phyloP scores from a whole-genome alignment of 805 yeast genomes.

The Yarrowia hollandica region DNA sequence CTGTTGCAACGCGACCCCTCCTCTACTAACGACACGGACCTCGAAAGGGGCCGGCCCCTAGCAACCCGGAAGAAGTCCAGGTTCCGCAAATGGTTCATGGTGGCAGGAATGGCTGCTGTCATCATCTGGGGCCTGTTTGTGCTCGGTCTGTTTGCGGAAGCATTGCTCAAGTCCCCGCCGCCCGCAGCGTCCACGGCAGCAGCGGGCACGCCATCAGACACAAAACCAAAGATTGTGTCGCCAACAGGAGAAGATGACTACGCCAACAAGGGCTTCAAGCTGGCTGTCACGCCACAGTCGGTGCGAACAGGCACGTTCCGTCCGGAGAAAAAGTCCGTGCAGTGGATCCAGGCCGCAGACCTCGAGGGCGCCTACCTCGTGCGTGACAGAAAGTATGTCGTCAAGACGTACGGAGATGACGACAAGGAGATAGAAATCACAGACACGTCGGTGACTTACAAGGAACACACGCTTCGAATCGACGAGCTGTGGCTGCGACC shows the following conservation, averaged over 20 bases:
- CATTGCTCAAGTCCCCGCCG: neutral
- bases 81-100: conserved; percentile 1
- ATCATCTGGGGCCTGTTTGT: conserved; percentile 22
- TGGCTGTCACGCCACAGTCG: conserved; percentile 1
- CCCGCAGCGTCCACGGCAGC: too few species aligned
- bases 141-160: neutral
- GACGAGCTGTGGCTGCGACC: conserved; percentile 50
- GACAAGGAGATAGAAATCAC: conserved; percentile 22
- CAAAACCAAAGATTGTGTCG: neutral
- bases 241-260: neutral
- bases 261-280: neutral
- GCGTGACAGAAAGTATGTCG: conserved; percentile 2
- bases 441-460: neutral
- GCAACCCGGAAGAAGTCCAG: neutral
- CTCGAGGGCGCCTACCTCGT: conserved; percentile 18
- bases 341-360: conserved; percentile 24
- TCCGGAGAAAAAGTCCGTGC: conserved; percentile 7
- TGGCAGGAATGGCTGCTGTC: neutral
- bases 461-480: conserved; percentile 43
- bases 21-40: neutral
- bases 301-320: conserved; percentile 13
- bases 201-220: too few species aligned
- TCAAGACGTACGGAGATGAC: conserved; percentile 9
- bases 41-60: neutral
- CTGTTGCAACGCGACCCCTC: neutral